Conservation (phyloP, 2,329 filamentous ascomycete genomes). For the Harringtonia aguacate region DNA sequence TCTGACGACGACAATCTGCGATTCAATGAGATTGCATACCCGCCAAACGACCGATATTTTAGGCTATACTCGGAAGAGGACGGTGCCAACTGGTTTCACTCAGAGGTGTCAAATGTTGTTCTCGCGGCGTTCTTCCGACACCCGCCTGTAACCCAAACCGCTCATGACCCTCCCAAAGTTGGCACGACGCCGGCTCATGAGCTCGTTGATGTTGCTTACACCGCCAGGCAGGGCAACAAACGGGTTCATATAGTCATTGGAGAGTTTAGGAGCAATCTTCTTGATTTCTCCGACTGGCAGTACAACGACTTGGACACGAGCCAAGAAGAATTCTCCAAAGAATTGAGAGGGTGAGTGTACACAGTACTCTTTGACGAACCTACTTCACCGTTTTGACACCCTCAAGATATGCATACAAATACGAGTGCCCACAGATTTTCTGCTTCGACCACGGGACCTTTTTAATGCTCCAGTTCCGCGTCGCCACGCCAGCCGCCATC, state of each 20-base stretch:
- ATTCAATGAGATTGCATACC: no score
- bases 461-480: neutral
- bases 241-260: no score
- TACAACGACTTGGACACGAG: neutral
- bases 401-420: neutral
- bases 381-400: neutral
- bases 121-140: neutral
- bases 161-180: neutral
- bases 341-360: neutral
- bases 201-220: neutral
- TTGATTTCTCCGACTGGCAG: neutral
- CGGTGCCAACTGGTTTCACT: neutral
- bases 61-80: neutral
- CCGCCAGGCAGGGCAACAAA: no score
- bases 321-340: neutral
- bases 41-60: neutral
- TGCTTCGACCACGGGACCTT: neutral
- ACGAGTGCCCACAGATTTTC: neutral
- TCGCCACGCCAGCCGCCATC: neutral
- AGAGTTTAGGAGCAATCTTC: no score
- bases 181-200: neutral
- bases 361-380: neutral
- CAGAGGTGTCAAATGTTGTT: neutral
- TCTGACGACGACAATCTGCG: no score
- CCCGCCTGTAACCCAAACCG: neutral